These are phyloP conservation scores for Pleurozium schreberi DNA, from an alignment of 225 moss, liverwort and hornwort species.

Conservation along the genomic window DNA sequence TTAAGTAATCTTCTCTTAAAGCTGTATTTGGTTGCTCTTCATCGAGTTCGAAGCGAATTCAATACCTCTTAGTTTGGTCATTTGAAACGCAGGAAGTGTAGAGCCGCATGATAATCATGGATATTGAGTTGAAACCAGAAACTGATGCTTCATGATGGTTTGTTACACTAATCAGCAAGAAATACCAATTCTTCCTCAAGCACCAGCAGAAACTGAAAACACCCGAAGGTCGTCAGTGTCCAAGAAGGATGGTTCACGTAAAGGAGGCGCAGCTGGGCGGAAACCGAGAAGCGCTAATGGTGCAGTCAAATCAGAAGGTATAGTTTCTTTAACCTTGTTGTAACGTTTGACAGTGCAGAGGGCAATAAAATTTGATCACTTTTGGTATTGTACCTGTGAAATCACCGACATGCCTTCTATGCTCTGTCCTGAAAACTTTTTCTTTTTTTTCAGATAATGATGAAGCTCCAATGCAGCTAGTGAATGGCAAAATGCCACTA, in stretches of 20 bases:
- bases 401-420: background rate
- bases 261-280: constrained; percentile 30
- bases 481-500: constrained; percentile 49
- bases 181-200: constrained; percentile 56
- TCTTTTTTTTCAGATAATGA: constrained; percentile 32
- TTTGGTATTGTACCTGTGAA: background rate
- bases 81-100: constrained; percentile 45
- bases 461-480: constrained; percentile 33
- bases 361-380: background rate
- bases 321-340: background rate
- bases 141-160: constrained; percentile 54
- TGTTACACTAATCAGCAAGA: constrained; percentile 59
- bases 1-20: background rate
- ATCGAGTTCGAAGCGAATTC: constrained; percentile 13
- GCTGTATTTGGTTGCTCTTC: background rate
- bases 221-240: constrained; percentile 20
- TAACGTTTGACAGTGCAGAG: background rate
- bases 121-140: constrained; percentile 35
- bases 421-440: background rate
- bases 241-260: constrained; percentile 42
- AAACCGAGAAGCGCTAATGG: constrained; percentile 24
- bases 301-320: constrained; percentile 33
- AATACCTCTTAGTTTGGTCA: constrained; percentile 36
- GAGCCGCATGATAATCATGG: constrained; percentile 40
- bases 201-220: constrained; percentile 47